Conservation (phyloP, 176 grass and related monocot species). For the Carex littledalei region DNA sequence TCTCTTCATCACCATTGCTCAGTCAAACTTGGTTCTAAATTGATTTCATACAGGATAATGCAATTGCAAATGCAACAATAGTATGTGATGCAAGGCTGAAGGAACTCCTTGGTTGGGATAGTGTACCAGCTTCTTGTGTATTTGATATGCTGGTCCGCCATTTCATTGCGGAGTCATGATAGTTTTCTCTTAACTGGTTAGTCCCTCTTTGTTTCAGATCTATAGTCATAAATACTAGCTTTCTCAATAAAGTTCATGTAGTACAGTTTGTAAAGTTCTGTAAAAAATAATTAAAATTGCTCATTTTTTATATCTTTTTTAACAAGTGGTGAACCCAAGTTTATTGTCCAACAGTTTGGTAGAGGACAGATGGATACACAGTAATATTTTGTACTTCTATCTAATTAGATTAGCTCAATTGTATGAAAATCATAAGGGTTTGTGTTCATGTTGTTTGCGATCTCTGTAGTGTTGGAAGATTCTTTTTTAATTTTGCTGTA, state of each 20-base stretch:
- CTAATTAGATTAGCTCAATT: conserved; percentile 26
- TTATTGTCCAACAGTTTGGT: conserved; percentile 7
- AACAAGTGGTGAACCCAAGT: neutral
- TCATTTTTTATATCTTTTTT: neutral
- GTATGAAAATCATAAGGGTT: conserved; percentile 15
- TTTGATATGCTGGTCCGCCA: conserved; percentile 61
- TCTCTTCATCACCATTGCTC: too few species aligned
- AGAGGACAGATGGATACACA: conserved; percentile 12
- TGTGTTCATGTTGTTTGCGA: neutral
- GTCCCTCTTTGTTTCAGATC: neutral
- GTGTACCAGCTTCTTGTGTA: conserved; percentile 52
- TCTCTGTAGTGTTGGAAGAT: neutral
- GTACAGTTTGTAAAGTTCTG: too few species aligned
- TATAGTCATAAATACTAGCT: neutral
- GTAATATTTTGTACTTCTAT: conserved; percentile 20
- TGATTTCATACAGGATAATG: conserved; percentile 52
- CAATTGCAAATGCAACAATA: conserved; percentile 33
- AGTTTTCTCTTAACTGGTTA: conserved; percentile 62
- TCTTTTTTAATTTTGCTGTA: neutral
- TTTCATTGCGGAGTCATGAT: conserved; percentile 65
- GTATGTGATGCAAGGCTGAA: conserved; percentile 86
- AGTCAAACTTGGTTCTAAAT: neutral
- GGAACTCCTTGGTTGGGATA: conserved; percentile 76
- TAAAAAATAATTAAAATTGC: neutral
- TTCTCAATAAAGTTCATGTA: neutral